Percentiles rank a stretch among this genome's conserved stretches.
These are phyloP conservation scores for Colletotrichum sp. DNA, from an alignment of 2,329 filamentous ascomycete genomes.

Conservation along the genomic window DNA sequence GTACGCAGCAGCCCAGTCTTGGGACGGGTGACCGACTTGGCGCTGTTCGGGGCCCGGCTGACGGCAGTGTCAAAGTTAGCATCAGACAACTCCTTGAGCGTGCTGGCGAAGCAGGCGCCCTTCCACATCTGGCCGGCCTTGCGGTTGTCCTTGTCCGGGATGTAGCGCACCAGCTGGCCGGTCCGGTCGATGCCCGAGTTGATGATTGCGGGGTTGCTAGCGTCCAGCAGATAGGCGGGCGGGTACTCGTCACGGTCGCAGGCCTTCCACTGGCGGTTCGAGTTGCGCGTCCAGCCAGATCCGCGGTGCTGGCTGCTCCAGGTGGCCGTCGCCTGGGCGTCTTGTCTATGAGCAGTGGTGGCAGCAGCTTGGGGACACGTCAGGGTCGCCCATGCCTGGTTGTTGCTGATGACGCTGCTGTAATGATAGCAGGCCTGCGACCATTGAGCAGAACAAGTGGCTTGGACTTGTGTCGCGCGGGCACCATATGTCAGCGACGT, in stretches of 20 bases:
- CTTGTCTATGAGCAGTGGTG: not conserved
- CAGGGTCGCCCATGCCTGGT: slow-evolving; percentile 6
- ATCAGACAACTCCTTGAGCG: not conserved
- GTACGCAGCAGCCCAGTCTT: not conserved
- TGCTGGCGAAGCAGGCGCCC: slow-evolving; percentile 29
- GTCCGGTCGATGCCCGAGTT: not conserved
- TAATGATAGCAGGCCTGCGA: slow-evolving; percentile 28
- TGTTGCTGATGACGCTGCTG: slow-evolving; percentile 22
- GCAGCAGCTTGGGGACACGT: slow-evolving; percentile 11
- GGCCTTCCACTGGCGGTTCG: not conserved
- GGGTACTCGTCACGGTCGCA: slow-evolving; percentile 21
- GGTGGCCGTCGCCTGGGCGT: not conserved
- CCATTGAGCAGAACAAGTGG: slow-evolving; percentile 8
- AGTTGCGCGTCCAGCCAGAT: not conserved
- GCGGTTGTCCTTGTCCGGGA: slow-evolving; percentile 3
- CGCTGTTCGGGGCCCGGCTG: not conserved
- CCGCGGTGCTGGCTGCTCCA: not conserved
- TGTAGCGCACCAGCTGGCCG: slow-evolving; percentile 16
- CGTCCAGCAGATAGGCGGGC: slow-evolving; percentile 20
- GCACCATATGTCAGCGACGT: slow-evolving; percentile 20
- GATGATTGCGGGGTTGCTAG: slow-evolving; percentile 26
- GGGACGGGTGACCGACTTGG: not conserved
- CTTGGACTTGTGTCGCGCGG: not conserved
- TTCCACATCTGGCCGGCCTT: slow-evolving; percentile 5
- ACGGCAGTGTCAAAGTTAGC: not conserved